These are phyloP conservation scores for Mycena sanguinolenta DNA, from an alignment of 768 basidiomycete genomes.

Conservation along the genomic window DNA sequence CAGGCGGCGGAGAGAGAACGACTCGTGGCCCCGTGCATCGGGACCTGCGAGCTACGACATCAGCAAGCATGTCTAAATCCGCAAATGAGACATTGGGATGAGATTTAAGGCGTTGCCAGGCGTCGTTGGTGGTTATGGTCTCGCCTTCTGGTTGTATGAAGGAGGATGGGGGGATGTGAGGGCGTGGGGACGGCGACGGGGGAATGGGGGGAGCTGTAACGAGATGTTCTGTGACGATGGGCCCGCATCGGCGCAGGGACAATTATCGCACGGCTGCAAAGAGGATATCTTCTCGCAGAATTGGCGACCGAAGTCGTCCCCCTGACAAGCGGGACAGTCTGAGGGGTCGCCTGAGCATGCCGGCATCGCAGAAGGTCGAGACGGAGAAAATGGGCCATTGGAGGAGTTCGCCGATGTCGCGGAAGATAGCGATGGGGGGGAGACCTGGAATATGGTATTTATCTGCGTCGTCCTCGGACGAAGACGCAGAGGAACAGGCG, in stretches of 20 bases:
- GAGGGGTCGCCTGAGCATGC: conserved; percentile 88
- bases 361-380: conserved; percentile 43
- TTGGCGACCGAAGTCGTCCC: conserved; percentile 88
- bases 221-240: conserved; percentile 18
- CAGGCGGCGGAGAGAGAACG: conserved; percentile 65
- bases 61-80: conserved; percentile 86
- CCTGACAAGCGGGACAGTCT: conserved; percentile 89
- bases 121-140: conserved; percentile 83
- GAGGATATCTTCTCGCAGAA: conserved; percentile 81
- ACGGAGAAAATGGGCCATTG: no score
- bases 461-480: conserved; percentile 50
- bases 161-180: conserved; percentile 31
- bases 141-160: conserved; percentile 48
- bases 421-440: conserved; percentile 46
- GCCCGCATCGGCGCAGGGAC: conserved; percentile 54
- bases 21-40: conserved; percentile 81
- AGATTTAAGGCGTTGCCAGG: conserved; percentile 87
- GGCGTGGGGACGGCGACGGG: conserved; percentile 35
- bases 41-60: conserved; percentile 88
- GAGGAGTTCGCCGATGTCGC: conserved; percentile 68
- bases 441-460: conserved; percentile 69
- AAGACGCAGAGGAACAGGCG: conserved; percentile 85
- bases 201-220: conserved; percentile 25
- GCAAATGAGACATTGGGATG: conserved; percentile 92
- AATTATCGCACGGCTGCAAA: conserved; percentile 66